These are phyloP conservation scores for Nicotiana tabacum DNA, from an alignment of 257 asterid species.

Conservation along the genomic window DNA sequence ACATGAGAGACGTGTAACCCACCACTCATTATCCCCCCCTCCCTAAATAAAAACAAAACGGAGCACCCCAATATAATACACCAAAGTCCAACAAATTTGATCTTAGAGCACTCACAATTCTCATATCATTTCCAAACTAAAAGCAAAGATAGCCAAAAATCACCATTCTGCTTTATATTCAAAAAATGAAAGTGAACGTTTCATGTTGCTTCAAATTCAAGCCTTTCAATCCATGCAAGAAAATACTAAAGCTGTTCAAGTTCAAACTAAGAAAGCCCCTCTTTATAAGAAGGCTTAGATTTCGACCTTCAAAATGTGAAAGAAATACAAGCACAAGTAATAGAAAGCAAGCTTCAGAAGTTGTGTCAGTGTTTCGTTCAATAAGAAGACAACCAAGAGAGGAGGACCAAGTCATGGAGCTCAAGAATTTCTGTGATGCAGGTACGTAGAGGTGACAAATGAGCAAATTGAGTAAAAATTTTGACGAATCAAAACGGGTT, in stretches of 20 bases:
- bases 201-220: constrained; percentile 40
- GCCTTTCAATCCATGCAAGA: constrained; percentile 51
- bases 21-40: constrained; percentile 10
- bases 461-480: no score
- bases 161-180: constrained; percentile 14
- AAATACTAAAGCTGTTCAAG: constrained; percentile 36
- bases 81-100: neutral
- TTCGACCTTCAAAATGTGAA: constrained; percentile 16
- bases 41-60: neutral
- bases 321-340: neutral
- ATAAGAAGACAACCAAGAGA: constrained; percentile 22
- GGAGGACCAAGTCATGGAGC: constrained; percentile 33
- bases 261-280: constrained; percentile 45
- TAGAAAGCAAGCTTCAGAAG: constrained; percentile 13
- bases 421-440: constrained; percentile 45
- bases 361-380: constrained; percentile 23
- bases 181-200: constrained; percentile 25
- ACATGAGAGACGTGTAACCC: constrained; percentile 51
- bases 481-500: neutral
- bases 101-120: neutral
- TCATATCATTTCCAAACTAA: constrained; percentile 11
- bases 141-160: constrained; percentile 14
- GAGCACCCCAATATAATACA: neutral
- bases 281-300: constrained; percentile 32
- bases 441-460: neutral